Conservation (phyloP, 2,329 filamentous ascomycete species). For the Zymoseptoria tritici region DNA sequence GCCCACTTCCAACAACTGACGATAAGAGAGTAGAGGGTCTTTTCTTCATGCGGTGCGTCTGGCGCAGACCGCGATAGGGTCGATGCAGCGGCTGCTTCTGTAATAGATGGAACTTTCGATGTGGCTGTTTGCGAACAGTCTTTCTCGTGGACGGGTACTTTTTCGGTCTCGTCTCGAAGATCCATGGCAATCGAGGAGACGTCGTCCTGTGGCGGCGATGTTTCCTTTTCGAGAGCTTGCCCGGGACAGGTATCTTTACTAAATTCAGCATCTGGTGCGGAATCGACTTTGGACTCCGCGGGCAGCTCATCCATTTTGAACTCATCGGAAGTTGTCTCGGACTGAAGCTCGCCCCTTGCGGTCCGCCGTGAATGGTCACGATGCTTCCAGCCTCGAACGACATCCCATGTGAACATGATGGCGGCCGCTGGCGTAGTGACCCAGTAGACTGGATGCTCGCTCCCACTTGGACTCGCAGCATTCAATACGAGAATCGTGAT, state of each 20-base stretch:
- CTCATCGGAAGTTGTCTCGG: constrained; percentile 17
- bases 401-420: constrained; percentile 62
- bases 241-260: not conserved
- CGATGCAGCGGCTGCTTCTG: not conserved
- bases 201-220: not conserved
- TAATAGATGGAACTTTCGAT: not conserved
- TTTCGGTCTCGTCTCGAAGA: not conserved
- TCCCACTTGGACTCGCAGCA: constrained; percentile 46
- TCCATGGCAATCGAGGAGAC: not conserved
- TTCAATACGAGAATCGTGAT: constrained; percentile 60
- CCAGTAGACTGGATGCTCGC: constrained; percentile 56
- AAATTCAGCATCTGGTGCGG: not conserved
- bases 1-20: constrained; percentile 48
- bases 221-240: not conserved
- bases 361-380: constrained; percentile 57
- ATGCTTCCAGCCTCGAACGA: constrained; percentile 56
- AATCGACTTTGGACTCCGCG: not conserved
- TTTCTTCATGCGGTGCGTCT: constrained; percentile 4
- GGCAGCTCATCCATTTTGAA: not conserved
- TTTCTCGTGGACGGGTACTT: constrained; percentile 3
- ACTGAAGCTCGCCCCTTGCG: constrained; percentile 44
- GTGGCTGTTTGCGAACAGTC: not conserved
- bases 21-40: constrained; percentile 49
- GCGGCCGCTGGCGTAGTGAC: constrained; percentile 62
- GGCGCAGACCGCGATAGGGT: not conserved